Evolutionary conservation across 805 yeast species (phyloP).

Genomic region (Lipomyces mesembrius): DNA sequence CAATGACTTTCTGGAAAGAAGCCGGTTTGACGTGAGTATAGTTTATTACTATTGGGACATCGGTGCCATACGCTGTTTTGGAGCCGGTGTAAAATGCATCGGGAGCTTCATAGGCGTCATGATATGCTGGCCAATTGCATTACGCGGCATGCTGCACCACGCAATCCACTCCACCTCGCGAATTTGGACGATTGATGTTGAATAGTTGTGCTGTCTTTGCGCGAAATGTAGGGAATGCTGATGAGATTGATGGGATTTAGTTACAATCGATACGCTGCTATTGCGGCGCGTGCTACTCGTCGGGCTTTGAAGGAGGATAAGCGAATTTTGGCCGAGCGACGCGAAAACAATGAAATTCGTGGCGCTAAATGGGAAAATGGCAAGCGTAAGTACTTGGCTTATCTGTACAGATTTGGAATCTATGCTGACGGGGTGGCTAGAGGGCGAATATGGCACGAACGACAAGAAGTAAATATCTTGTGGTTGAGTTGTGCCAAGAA

Average conservation of each 20-base stretch:
- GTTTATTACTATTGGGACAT: not conserved
- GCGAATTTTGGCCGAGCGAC: slow-evolving; percentile 69
- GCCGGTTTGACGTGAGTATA: slow-evolving; percentile 46
- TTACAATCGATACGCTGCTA: slow-evolving; percentile 85
- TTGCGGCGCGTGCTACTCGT: slow-evolving; percentile 89
- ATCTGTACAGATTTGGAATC: not conserved
- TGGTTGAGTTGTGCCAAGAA: not conserved
- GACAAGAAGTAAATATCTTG: slow-evolving; percentile 11
- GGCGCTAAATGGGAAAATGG: slow-evolving; percentile 77
- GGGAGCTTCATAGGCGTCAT: slow-evolving; percentile 8
- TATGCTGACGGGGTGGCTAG: slow-evolving; percentile 1
- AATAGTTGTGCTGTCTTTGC: slow-evolving; percentile 2
- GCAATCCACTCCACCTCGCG: not conserved
- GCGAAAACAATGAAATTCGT: slow-evolving; percentile 75
- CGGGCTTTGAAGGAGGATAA: slow-evolving; percentile 84
- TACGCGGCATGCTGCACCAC: not conserved
- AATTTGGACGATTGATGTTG: not conserved
- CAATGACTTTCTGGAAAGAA: slow-evolving; percentile 48
- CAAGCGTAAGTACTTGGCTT: slow-evolving; percentile 32
- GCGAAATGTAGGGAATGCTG: slow-evolving; percentile 5
- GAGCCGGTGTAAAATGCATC: not conserved
- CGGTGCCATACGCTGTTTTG: slow-evolving; percentile 8
- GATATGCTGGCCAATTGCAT: slow-evolving; percentile 1
- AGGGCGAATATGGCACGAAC: slow-evolving; percentile 17
- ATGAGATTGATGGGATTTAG: slow-evolving; percentile 43